A percentile compares a stretch with the other conserved stretches of the same genome.
Conservation (phyloP, 2,329 filamentous ascomycete species). For the Decorospora gaudefroyi region DNA sequence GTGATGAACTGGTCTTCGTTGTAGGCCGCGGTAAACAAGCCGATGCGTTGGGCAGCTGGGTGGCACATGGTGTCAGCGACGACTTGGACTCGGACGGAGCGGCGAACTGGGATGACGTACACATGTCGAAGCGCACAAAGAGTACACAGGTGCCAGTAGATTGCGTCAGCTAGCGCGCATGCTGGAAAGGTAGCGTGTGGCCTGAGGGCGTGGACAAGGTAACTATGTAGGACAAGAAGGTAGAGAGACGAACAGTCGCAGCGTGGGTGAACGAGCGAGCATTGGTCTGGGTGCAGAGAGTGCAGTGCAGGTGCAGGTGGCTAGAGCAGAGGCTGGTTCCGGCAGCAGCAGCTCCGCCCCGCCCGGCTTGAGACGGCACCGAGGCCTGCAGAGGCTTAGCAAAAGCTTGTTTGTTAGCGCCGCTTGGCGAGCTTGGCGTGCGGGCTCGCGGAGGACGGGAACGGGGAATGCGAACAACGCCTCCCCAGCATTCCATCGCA, state of each 20-base stretch:
- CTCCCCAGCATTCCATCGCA: constrained; percentile 8
- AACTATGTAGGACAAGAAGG: not conserved
- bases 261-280: constrained; percentile 3
- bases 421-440: constrained; percentile 2
- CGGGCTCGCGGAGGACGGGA: too few species aligned
- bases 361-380: not conserved
- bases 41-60: constrained; percentile 43
- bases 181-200: constrained; percentile 6
- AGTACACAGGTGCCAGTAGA: constrained; percentile 19
- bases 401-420: constrained; percentile 36
- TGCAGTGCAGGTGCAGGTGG: too few species aligned
- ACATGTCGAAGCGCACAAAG: constrained; percentile 41
- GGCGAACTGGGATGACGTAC: constrained; percentile 39
- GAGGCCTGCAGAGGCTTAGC: constrained; percentile 20
- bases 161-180: constrained; percentile 21
- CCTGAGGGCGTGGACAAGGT: not conserved
- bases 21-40: constrained; percentile 43
- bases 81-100: too few species aligned
- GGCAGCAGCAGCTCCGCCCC: constrained; percentile 6
- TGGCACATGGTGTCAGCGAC: not conserved
- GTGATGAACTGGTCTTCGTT: constrained; percentile 41
- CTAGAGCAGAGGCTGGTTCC: constrained; percentile 8
- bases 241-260: not conserved
- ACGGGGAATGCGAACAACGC: not conserved
- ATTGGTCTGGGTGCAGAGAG: too few species aligned